Percentiles rank a stretch among this genome's conserved stretches.
phyloP scores from a whole-genome alignment of 2,329 filamentous ascomycete species.

The Emericellopsis atlantica region DNA sequence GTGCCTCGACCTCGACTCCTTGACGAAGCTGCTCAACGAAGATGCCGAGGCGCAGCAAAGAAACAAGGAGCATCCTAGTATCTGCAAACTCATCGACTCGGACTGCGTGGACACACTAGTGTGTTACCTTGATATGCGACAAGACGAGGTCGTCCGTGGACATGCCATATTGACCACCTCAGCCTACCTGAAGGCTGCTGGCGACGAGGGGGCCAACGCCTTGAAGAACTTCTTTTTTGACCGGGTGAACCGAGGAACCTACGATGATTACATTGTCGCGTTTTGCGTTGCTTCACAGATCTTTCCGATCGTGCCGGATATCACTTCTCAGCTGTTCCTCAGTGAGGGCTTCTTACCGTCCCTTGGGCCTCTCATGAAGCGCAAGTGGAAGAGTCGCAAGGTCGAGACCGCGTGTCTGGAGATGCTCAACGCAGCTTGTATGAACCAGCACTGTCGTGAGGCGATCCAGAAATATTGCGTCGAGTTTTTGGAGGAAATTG shows the following conservation, averaged over 20 bases:
- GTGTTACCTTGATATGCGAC: slow-evolving; percentile 74
- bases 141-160: slow-evolving; percentile 59
- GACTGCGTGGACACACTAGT: slow-evolving; percentile 77
- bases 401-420: slow-evolving; percentile 81
- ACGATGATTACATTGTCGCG: slow-evolving; percentile 80
- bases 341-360: slow-evolving; percentile 75
- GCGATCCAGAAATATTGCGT: slow-evolving; percentile 75
- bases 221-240: slow-evolving; percentile 65
- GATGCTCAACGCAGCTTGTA: slow-evolving; percentile 83
- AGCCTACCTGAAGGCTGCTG: slow-evolving; percentile 69
- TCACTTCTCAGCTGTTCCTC: slow-evolving; percentile 69
- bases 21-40: slow-evolving; percentile 47
- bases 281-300: slow-evolving; percentile 86
- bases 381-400: slow-evolving; percentile 71
- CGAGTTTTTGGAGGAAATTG: slow-evolving; percentile 76
- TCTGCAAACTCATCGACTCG: slow-evolving; percentile 52
- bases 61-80: slow-evolving; percentile 29
- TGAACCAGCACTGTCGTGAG: slow-evolving; percentile 70
- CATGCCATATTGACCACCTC: slow-evolving; percentile 75
- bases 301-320: slow-evolving; percentile 72
- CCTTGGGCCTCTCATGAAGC: slow-evolving; percentile 63
- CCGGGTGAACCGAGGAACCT: slow-evolving; percentile 59
- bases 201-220: slow-evolving; percentile 55
- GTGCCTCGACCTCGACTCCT: slow-evolving; percentile 41
- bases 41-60: slow-evolving; percentile 33